Conservation (phyloP, 2,329 filamentous ascomycete species). For the Pseudocercospora fuligena region DNA sequence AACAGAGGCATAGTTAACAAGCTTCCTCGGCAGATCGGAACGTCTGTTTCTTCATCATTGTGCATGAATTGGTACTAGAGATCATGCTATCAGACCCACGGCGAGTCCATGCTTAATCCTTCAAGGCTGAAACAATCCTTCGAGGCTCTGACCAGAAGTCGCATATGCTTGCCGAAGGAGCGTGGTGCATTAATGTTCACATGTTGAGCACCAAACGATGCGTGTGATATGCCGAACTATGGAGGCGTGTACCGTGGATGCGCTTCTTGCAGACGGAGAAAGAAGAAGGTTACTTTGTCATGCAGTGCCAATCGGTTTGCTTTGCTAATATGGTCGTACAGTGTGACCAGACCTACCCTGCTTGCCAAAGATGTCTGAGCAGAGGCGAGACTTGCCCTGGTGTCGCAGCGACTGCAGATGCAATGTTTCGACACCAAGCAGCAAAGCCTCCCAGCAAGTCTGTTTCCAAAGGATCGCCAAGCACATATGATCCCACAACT, state of each 20-base stretch:
- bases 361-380: neutral
- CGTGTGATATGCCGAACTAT: conserved; percentile 1
- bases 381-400: neutral
- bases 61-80: neutral
- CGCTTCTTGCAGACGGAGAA: neutral
- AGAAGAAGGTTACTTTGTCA: neutral
- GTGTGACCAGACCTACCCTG: conserved; percentile 1
- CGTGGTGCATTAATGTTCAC: neutral
- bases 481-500: too few species aligned
- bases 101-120: neutral
- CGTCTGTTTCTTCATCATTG: neutral
- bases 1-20: neutral
- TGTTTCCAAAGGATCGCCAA: neutral
- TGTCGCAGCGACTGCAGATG: neutral
- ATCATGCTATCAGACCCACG: neutral
- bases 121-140: neutral
- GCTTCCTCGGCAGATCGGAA: too few species aligned
- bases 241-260: conserved; percentile 4
- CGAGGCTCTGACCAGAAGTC: neutral
- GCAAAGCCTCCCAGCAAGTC: neutral
- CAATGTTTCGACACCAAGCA: neutral
- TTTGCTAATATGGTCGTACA: neutral
- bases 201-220: neutral
- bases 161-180: too few species aligned
- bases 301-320: neutral